Evolutionary conservation across 495 filamentous ascomycete genomes (phyloP).

Genomic region (Massariosphaeria phaeospora): DNA sequence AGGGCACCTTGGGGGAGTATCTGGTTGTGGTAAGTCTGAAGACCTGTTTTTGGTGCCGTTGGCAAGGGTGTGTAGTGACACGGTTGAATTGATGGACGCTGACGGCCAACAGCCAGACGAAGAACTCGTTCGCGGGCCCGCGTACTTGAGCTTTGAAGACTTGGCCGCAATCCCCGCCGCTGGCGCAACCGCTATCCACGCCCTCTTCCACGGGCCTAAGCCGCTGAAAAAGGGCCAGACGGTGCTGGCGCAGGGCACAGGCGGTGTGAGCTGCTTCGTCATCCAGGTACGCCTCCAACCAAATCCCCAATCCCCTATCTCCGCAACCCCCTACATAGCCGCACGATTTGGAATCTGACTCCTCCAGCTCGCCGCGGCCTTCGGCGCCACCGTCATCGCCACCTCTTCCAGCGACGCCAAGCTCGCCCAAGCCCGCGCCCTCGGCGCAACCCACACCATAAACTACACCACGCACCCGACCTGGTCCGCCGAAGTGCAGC

Average conservation of each 20-base stretch:
- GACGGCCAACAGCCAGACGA: conserved; percentile 12
- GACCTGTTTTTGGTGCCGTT: too few species aligned
- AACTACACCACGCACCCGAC: conserved; percentile 27
- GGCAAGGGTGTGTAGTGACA: too few species aligned
- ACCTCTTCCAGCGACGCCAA: conserved; percentile 35
- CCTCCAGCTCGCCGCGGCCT: conserved; percentile 11
- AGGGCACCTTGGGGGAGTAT: conserved; percentile 13
- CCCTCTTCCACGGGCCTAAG: conserved; percentile 10
- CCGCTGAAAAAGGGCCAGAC: conserved; percentile 20
- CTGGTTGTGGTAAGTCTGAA: conserved; percentile 2
- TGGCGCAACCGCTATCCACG: conserved; percentile 14
- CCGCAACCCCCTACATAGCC: not conserved
- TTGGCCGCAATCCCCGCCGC: conserved; percentile 7
- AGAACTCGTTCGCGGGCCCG: conserved; percentile 14
- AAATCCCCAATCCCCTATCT: not conserved
- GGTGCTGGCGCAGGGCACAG: conserved; percentile 36
- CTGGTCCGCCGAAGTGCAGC: conserved; percentile 16
- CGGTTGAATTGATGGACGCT: too few species aligned
- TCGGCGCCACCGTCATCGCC: conserved; percentile 45
- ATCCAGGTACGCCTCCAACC: conserved; percentile 23
- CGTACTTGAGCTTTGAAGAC: conserved; percentile 14
- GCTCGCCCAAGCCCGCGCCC: conserved; percentile 40
- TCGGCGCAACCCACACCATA: conserved; percentile 46
- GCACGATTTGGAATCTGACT: not conserved
- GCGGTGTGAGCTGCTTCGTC: conserved; percentile 33